A percentile compares a stretch with the other conserved stretches of the same genome.
Evolutionary conservation across 1,284 basidiomycete genomes (phyloP).

Genomic region (Tilletia indica): DNA sequence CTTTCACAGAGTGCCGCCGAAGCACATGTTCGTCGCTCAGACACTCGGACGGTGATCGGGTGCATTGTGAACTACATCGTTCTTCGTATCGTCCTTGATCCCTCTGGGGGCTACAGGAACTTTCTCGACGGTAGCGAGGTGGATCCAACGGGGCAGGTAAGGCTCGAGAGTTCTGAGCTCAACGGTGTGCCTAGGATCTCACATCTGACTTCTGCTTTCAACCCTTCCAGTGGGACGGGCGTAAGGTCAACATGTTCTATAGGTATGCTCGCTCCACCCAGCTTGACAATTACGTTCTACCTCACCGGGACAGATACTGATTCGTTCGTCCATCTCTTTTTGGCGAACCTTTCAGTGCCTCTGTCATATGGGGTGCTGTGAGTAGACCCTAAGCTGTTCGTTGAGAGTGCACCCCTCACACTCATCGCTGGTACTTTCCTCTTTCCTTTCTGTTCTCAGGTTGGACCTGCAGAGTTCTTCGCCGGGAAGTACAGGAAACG

Average conservation of each 20-base stretch:
- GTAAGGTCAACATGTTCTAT: constrained; percentile 31
- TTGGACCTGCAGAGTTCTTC: constrained; percentile 60
- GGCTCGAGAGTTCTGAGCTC: not conserved
- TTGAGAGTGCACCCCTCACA: too few species aligned
- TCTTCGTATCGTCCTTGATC: constrained; percentile 56
- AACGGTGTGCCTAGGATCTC: not conserved
- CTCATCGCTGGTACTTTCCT: too few species aligned
- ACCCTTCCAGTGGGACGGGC: not conserved
- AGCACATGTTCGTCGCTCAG: constrained; percentile 61
- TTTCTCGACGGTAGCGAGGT: constrained; percentile 39
- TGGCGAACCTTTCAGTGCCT: constrained; percentile 39
- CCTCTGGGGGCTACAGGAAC: constrained; percentile 43
- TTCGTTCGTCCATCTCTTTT: not conserved
- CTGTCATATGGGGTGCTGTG: constrained; percentile 59
- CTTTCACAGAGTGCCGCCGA: constrained; percentile 54
- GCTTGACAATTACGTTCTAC: constrained; percentile 15
- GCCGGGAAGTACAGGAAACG: constrained; percentile 57
- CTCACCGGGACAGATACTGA: not conserved
- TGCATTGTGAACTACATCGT: constrained; percentile 58
- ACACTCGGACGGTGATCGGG: constrained; percentile 59
- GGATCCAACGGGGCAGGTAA: constrained; percentile 2
- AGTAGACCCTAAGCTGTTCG: not conserved
- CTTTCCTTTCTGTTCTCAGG: not conserved
- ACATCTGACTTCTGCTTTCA: not conserved
- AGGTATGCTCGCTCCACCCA: constrained; percentile 59